phyloP scores from a whole-genome alignment of 371 early-diverging fungal genomes.

The Saksenaea oblongispora region DNA sequence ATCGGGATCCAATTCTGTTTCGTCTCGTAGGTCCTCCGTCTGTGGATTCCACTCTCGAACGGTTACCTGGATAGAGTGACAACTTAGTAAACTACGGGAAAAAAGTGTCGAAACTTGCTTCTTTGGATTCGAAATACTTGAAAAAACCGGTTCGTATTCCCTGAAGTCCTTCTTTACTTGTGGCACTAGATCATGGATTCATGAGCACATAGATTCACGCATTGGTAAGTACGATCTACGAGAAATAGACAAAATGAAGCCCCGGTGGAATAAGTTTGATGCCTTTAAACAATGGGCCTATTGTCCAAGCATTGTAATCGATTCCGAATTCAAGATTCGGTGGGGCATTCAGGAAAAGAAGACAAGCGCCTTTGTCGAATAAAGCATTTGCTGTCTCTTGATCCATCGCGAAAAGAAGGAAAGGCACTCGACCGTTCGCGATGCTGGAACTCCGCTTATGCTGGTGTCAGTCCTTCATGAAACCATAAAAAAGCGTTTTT shows the following conservation, averaged over 20 bases:
- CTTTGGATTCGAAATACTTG: constrained; percentile 62
- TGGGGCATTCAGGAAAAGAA: constrained; percentile 85
- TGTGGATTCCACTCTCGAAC: constrained; percentile 72
- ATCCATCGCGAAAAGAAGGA: constrained; percentile 55
- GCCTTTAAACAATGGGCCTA: constrained; percentile 90
- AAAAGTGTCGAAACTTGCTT: constrained; percentile 43
- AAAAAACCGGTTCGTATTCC: constrained; percentile 80
- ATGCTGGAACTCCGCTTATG: not conserved
- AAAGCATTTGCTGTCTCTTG: constrained; percentile 72
- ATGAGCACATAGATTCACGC: not conserved
- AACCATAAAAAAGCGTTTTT: no score
- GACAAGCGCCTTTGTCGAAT: constrained; percentile 76
- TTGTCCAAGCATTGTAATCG: constrained; percentile 89
- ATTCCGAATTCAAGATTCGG: constrained; percentile 87
- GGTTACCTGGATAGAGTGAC: constrained; percentile 53
- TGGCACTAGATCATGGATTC: constrained; percentile 30
- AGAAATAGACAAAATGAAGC: constrained; percentile 89
- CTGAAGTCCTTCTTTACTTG: constrained; percentile 56
- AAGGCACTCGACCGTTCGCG: not conserved
- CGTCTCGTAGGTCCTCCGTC: constrained; percentile 59
- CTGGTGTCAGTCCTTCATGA: no score
- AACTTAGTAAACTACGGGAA: constrained; percentile 3
- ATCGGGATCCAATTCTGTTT: constrained; percentile 45
- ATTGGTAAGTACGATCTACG: constrained; percentile 40
- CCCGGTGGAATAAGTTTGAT: constrained; percentile 95